Base-by-base conservation (phyloP, 2,329 filamentous ascomycete genomes). In the Nigrospora oryzae region DNA sequence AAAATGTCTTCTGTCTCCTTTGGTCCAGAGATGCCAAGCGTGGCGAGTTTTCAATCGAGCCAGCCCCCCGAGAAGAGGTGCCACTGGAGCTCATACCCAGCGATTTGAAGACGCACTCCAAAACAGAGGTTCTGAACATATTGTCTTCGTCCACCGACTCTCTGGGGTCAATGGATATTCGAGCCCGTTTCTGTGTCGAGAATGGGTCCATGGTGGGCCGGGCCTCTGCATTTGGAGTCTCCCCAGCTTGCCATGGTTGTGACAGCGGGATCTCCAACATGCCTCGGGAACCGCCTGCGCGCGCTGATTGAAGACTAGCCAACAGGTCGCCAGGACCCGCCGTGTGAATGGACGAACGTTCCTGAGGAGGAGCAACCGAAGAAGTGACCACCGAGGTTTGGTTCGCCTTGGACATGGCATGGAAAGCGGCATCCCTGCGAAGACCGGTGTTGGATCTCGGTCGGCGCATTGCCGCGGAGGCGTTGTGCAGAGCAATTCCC, bases 51-150 rank as follows among this genome's bases (percentile, higher is more conserved):
- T 96, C 90, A 0, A 83, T 82, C 0, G 93, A 96, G 41, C 83
- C 81, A 0, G 75, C 69, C 53, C 85, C 86, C 40, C 78, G 76
- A 1, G 84, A 71, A 0, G 76, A 73, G 46, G 83, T 79, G 33
- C 81, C 81, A 3, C 74, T 77, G 31, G 82, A 80, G 16, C 83
- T 85, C 45, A 98, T 68, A 0, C 93, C 93, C 48, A 98, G 85
- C 0, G 89, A 86, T 59, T 91, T 96, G 65, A 95, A 91, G 69
- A 98, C 95, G 60, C 93, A 97, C 53, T 95, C 89, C 17, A 97
- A 68, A 14, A 98, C 89, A 0, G 89, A 94, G 47, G 89, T 83
- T 36, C 94, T 77, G 63, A 98, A 97, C 7, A 95, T 65, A 39
- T 84, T 80, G 56, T 96, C 91, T 59, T 97, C 93, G 52, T 95